phyloP scores from a whole-genome alignment of 345 rosid species.

The Gossypium turneri region DNA sequence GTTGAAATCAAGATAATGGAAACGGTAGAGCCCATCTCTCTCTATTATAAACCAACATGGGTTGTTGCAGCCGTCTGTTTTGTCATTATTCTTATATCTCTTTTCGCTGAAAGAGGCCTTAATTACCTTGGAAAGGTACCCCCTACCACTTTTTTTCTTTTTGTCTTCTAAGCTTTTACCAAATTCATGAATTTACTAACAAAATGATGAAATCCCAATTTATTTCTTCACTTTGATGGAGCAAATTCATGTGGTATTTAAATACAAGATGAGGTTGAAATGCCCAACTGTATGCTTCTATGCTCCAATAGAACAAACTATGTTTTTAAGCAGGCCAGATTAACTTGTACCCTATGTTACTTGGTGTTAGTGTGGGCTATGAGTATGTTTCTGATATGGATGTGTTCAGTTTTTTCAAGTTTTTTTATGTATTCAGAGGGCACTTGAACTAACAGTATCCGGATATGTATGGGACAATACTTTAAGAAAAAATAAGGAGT shows the following conservation, averaged over 20 bases:
- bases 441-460: background rate
- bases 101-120: conserved; percentile 70
- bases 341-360: no score
- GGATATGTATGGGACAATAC: background rate
- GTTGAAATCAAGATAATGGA: background rate
- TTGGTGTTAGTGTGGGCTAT: no score
- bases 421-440: no score
- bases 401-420: no score
- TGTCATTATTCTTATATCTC: conserved; percentile 62
- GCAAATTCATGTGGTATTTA: background rate
- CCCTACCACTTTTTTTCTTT: background rate
- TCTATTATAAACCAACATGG: conserved; percentile 84
- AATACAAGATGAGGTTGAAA: background rate
- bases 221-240: background rate
- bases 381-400: no score
- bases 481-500: background rate
- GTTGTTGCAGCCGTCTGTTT: conserved; percentile 75
- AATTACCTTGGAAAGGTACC: conserved; percentile 74
- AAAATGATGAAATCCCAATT: background rate
- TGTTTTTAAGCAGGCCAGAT: no score
- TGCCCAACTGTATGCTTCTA: background rate
- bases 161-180: background rate
- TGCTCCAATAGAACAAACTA: background rate
- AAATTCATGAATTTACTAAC: background rate
- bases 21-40: conserved; percentile 35